Evolutionary conservation across 441 rosid genomes (phyloP).

Genomic region (Adansonia rubrostipa): DNA sequence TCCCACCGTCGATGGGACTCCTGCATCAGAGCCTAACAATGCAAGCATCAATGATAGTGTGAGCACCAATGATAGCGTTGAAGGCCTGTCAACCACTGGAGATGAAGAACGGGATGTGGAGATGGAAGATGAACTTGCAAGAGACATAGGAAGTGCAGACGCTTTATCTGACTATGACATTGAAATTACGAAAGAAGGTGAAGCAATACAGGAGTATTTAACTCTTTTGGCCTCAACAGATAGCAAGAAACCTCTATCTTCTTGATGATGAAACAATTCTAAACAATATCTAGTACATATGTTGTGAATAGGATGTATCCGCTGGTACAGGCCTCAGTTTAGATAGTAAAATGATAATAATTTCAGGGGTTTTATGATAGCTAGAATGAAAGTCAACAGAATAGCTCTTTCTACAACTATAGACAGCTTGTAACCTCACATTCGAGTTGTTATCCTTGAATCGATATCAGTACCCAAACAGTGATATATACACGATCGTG

Average conservation of each 20-base stretch:
- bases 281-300: neutral
- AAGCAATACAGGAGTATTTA: conserved; percentile 73
- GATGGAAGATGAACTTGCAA: conserved; percentile 70
- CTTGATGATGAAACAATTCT: conserved; percentile 17
- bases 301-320: conserved; percentile 7
- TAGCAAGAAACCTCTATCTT: conserved; percentile 21
- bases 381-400: neutral
- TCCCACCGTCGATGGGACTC: conserved; percentile 20
- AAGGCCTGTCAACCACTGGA: conserved; percentile 28
- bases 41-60: conserved; percentile 12
- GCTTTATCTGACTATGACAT: conserved; percentile 76
- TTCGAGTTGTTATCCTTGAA: neutral
- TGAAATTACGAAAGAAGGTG: conserved; percentile 71
- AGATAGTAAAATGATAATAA: conserved; percentile 9
- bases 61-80: conserved; percentile 25
- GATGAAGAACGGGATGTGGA: conserved; percentile 62
- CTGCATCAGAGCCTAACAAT: conserved; percentile 21
- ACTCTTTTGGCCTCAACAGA: conserved; percentile 58
- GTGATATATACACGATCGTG: neutral
- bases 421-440: neutral
- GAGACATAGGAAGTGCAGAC: conserved; percentile 58
- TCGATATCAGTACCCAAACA: neutral
- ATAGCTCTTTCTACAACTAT: neutral
- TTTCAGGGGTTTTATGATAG: neutral
- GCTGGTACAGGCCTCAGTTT: conserved; percentile 24